A percentile compares a stretch with the other conserved stretches of the same genome.
Conservation (phyloP, 2,329 filamentous ascomycete genomes). For the Pseudopyrenochaeta lycopersici region DNA sequence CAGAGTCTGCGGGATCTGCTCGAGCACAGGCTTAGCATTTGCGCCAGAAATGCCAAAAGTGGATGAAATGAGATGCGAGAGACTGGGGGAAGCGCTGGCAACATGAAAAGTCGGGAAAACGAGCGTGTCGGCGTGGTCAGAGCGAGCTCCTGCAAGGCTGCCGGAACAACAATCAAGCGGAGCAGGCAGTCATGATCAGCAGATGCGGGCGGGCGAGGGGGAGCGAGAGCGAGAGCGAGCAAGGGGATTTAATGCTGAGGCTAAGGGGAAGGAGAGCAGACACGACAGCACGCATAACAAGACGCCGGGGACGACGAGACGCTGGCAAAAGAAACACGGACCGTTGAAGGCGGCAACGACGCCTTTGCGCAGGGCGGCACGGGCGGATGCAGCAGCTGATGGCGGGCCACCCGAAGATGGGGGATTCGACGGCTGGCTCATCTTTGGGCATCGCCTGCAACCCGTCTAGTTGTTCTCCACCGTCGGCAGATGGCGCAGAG, state of each 20-base stretch:
- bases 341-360: conserved; percentile 53
- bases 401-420: conserved; percentile 42
- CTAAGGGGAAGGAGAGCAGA: conserved; percentile 3
- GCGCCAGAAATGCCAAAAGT: not conserved
- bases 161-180: conserved; percentile 25
- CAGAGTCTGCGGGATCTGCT: conserved; percentile 36
- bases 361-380: conserved; percentile 45
- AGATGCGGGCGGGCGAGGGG: conserved; percentile 20
- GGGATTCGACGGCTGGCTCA: conserved; percentile 42
- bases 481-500: conserved; percentile 13
- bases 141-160: conserved; percentile 14
- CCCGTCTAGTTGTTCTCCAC: conserved; percentile 12
- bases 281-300: not conserved
- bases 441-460: conserved; percentile 10
- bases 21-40: conserved; percentile 9
- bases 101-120: conserved; percentile 10
- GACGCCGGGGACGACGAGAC: conserved; percentile 10
- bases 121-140: not conserved
- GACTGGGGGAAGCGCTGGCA: not conserved
- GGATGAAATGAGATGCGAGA: conserved; percentile 3
- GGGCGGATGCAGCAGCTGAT: conserved; percentile 39
- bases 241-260: conserved; percentile 5
- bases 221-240: not conserved
- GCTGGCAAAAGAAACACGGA: conserved; percentile 30
- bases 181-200: conserved; percentile 19